Evolutionary conservation across 306 rosid genomes (phyloP).

Genomic region (Vigna unguiculata): DNA sequence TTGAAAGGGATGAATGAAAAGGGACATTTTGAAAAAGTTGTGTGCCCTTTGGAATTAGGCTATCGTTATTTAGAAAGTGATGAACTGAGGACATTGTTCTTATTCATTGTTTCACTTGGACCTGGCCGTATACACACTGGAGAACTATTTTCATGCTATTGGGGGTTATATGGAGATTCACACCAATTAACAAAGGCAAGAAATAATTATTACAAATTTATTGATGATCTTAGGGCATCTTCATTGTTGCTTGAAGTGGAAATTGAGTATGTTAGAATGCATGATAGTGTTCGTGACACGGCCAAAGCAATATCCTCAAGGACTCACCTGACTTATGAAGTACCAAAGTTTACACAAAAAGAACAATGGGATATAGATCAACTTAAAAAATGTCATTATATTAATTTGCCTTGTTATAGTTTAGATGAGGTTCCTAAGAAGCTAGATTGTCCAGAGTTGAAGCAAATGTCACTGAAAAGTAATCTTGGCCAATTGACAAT

Average conservation of each 20-base stretch:
- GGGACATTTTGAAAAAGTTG: not conserved
- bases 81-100: not conserved
- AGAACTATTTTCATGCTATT: constrained; percentile 3
- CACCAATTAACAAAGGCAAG: not conserved
- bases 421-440: not conserved
- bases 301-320: constrained; percentile 4
- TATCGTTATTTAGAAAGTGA: not conserved
- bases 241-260: constrained; percentile 3
- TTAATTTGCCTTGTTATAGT: not conserved
- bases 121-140: not conserved
- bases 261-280: not conserved
- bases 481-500: not conserved
- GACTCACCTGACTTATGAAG: not conserved
- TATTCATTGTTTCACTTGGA: constrained; percentile 32
- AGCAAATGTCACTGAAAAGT: not conserved
- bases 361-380: not conserved
- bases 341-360: no score
- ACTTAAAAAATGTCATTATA: not conserved
- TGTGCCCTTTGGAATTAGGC: constrained; percentile 1
- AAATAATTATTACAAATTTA: not conserved
- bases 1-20: not conserved
- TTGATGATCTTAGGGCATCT: not conserved
- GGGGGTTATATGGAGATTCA: not conserved
- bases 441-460: not conserved
- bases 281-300: not conserved